Base-by-base conservation (phyloP, 208 protist species). In the Crithidia sp. region DNA sequence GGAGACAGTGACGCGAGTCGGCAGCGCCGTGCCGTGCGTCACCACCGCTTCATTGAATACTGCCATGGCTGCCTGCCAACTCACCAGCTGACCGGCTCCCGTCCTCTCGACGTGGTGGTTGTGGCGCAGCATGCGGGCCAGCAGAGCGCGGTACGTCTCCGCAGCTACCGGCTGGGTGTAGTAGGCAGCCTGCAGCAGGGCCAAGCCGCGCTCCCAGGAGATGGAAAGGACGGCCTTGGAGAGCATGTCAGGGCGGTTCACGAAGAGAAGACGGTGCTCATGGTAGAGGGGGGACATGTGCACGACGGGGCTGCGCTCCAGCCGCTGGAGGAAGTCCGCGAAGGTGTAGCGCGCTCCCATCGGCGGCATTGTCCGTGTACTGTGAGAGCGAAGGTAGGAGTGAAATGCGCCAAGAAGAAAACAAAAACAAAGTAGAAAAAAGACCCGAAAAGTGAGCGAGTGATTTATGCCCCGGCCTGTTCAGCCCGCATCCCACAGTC, bases 241-340 rank as follows among this genome's bases (percentile, higher is more conserved):
- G 50, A 96, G 86, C 83, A 96, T 89, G 63, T 96, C 92, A 10
- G 83, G 82, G 5, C 92, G 88, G 50, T 89, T 83, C 14, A 92
- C 66, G 64, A 96, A 96, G 36, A 96, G 81, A 28, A 81, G 65
- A 10, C 84, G 65, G 60, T 96, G 79, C 43, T 92, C 83, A 70
- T 95, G 88, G 58, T 95, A 96, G 2, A 95, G 83, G 16, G 84
- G 88, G 0, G 85, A 73, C 83, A 95, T 93, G 77, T 96, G 81
- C 6, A 77, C 57, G 5, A 71, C 68, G 13, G 90, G 88, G 56
- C 90, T 95, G 19, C 89, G 88, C 85, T 95, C 82, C 66, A 96
- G 78, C 2, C 92, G 89, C 65, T 79, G 65, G 28, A 96, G 79
- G 68, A 96, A 96, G 74, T 94, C 92, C 55, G 84, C 81, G 37